Percentiles rank a stretch among this genome's conserved stretches.
Conservation (phyloP, 345 rosid species). For the Eucalyptus globulus region DNA sequence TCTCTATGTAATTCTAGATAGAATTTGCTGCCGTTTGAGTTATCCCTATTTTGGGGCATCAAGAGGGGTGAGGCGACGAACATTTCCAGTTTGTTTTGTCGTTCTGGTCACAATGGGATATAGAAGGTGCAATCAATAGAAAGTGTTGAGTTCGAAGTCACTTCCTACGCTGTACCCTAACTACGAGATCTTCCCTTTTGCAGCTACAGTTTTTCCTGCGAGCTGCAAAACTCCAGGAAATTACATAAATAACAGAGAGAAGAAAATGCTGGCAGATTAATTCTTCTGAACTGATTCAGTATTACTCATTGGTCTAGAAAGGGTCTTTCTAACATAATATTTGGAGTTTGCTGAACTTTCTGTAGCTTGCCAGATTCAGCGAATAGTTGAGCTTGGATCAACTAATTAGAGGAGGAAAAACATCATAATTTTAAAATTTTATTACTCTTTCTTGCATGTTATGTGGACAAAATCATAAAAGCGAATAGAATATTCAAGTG, state of each 20-base stretch:
- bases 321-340: not conserved
- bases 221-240: not conserved
- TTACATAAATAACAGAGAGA: not conserved
- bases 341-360: not conserved
- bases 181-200: not conserved
- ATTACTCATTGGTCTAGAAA: not conserved
- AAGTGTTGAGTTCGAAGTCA: not conserved
- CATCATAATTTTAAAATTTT: not conserved
- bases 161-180: not conserved
- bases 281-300: not conserved
- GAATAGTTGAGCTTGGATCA: not conserved
- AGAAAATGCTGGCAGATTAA: not conserved
- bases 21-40: not conserved
- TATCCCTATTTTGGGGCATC: not conserved
- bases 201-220: not conserved
- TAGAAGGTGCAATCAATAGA: not conserved
- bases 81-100: not conserved
- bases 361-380: not conserved
- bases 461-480: not conserved
- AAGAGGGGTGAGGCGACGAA: not conserved
- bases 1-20: not conserved
- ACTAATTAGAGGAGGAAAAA: not conserved
- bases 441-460: not conserved
- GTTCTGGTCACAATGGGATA: not conserved
- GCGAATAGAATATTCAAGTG: not conserved